Conservation (phyloP, 345 rosid species). For the Eucalyptus brandiana region DNA sequence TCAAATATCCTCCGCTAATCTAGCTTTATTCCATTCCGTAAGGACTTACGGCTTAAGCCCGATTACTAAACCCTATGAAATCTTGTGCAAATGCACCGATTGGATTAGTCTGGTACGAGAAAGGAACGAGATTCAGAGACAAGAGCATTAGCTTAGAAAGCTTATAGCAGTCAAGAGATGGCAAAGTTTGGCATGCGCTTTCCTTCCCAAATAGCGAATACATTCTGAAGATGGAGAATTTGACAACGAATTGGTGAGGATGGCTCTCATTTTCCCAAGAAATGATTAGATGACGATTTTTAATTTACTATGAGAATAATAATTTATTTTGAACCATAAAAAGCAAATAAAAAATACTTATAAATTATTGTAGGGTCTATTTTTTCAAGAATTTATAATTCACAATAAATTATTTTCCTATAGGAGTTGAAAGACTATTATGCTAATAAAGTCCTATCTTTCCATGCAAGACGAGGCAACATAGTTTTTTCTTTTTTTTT, state of each 20-base stretch:
- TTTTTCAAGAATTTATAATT: rapidly evolving
- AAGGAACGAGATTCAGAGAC: not conserved
- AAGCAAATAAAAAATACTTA: too few species aligned
- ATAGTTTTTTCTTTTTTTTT: too few species aligned
- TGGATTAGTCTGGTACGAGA: not conserved
- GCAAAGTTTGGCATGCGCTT: not conserved
- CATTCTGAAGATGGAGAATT: not conserved
- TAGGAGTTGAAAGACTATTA: rapidly evolving
- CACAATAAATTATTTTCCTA: too few species aligned
- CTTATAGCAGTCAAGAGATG: not conserved
- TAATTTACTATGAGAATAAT: rapidly evolving
- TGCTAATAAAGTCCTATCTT: rapidly evolving
- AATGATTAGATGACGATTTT: rapidly evolving
- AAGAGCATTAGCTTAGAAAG: not conserved
- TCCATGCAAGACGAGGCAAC: not conserved
- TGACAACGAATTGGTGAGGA: not conserved
- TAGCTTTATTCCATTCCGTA: not conserved
- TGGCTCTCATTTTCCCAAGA: rapidly evolving
- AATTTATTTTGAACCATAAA: rapidly evolving
- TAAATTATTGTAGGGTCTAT: rapidly evolving
- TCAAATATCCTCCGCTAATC: not conserved
- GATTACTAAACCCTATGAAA: not conserved
- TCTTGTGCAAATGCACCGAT: not conserved
- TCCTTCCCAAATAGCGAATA: not conserved
- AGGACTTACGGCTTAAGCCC: not conserved